Conservation (phyloP, 441 rosid species). For the Populus hybrid region DNA sequence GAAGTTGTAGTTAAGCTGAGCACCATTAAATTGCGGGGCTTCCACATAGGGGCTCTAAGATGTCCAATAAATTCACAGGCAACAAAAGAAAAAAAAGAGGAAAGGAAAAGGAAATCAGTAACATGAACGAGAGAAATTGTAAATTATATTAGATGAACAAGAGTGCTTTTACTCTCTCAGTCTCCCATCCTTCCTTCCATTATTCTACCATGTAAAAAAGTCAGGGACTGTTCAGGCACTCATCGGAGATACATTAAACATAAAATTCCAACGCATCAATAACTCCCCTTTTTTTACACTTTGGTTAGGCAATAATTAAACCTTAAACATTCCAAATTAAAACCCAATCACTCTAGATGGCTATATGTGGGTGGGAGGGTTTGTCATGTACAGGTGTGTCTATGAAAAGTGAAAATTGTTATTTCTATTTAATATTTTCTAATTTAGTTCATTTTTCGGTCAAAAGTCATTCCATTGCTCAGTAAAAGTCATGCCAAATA, state of each 20-base stretch:
- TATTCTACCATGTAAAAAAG: neutral
- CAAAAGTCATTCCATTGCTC: neutral
- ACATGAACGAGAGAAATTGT: constrained; percentile 11
- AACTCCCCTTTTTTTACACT: neutral
- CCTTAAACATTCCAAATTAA: neutral
- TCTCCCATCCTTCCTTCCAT: neutral
- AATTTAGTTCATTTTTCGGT: too few relatives aligned
- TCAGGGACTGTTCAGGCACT: neutral
- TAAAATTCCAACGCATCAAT: neutral
- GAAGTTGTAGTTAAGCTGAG: constrained; percentile 38
- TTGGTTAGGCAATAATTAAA: neutral
- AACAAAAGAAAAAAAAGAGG: neutral
- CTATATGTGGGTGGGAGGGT: neutral
- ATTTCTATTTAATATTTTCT: too few relatives aligned
- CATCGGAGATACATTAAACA: neutral
- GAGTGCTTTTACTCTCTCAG: neutral
- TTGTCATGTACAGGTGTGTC: neutral
- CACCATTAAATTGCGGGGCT: constrained; percentile 50
- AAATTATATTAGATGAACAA: neutral
- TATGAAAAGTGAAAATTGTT: too few relatives aligned
- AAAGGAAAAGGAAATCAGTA: neutral
- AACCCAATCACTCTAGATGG: neutral
- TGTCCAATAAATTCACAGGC: constrained; percentile 22
- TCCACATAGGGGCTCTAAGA: constrained; percentile 80
- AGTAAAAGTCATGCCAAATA: neutral